Evolutionary conservation across 257 asterid genomes (phyloP).

Genomic region (Osmanthus fragrans): DNA sequence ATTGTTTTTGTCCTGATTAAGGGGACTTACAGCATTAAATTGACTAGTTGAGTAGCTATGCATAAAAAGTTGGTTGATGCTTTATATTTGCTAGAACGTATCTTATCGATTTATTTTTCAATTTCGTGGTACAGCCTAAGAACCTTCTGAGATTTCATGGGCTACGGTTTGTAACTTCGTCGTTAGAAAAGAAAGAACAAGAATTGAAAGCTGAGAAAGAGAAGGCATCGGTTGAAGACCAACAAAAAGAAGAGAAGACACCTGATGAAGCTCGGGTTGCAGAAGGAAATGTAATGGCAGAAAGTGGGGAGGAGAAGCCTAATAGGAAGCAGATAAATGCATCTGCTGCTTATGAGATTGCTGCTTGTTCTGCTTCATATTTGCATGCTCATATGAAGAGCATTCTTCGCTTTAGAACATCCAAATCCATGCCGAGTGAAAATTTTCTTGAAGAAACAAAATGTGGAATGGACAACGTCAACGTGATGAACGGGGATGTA

Average conservation of each 20-base stretch:
- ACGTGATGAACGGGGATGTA: constrained; percentile 28
- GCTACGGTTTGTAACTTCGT: constrained; percentile 68
- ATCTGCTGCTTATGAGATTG: constrained; percentile 48
- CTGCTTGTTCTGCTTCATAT: constrained; percentile 55
- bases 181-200: constrained; percentile 78
- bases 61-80: background rate
- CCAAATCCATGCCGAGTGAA: constrained; percentile 18
- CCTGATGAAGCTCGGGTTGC: constrained; percentile 26
- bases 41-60: background rate
- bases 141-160: constrained; percentile 59
- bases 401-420: constrained; percentile 31
- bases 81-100: background rate
- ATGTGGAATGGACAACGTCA: constrained; percentile 1
- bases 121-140: constrained; percentile 52
- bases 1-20: background rate
- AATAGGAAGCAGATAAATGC: constrained; percentile 30
- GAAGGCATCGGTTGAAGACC: constrained; percentile 41
- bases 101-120: constrained; percentile 4
- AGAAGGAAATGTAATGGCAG: constrained; percentile 23
- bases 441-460: constrained; percentile 9
- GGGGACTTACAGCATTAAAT: background rate
- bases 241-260: constrained; percentile 24
- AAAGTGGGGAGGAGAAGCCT: constrained; percentile 19
- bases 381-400: constrained; percentile 44
- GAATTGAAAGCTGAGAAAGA: constrained; percentile 52